phyloP scores from a whole-genome alignment of 192 early-diverging fungal genomes.

The Backusella luteola region DNA sequence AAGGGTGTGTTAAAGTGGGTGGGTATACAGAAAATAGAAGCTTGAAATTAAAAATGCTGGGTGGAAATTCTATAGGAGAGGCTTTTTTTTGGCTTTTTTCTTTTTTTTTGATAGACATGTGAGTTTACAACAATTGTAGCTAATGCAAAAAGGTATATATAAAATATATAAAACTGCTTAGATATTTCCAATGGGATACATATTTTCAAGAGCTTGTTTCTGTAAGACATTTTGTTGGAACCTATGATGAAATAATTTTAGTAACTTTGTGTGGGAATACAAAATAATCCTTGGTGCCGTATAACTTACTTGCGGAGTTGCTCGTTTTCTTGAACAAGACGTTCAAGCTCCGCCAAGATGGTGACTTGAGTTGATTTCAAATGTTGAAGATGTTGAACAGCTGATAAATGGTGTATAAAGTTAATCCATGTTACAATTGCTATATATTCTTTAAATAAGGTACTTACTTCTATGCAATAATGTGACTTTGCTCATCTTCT shows the following conservation, averaged over 20 bases:
- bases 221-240: slow-evolving; percentile 37
- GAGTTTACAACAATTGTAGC: background rate
- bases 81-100: background rate
- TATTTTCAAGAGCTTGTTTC: slow-evolving; percentile 41
- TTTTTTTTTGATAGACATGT: background rate
- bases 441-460: background rate
- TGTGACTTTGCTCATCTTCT: slow-evolving; percentile 40
- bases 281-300: background rate
- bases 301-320: slow-evolving; percentile 35
- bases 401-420: slow-evolving; percentile 6
- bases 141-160: background rate
- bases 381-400: slow-evolving; percentile 47
- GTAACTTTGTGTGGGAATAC: background rate
- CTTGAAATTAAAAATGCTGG: background rate
- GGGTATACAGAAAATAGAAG: slow-evolving; percentile 1
- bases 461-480: slow-evolving; percentile 38
- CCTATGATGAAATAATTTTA: background rate
- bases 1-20: too few species aligned
- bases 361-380: slow-evolving; percentile 39
- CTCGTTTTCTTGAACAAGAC: slow-evolving; percentile 39
- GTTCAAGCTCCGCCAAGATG: slow-evolving; percentile 36
- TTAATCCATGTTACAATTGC: background rate
- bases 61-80: background rate
- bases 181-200: slow-evolving; percentile 35
- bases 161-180: slow-evolving; percentile 18